These are phyloP conservation scores for Acanthamoeba healyi DNA, from an alignment of 208 protist genomes.

Conservation along the genomic window DNA sequence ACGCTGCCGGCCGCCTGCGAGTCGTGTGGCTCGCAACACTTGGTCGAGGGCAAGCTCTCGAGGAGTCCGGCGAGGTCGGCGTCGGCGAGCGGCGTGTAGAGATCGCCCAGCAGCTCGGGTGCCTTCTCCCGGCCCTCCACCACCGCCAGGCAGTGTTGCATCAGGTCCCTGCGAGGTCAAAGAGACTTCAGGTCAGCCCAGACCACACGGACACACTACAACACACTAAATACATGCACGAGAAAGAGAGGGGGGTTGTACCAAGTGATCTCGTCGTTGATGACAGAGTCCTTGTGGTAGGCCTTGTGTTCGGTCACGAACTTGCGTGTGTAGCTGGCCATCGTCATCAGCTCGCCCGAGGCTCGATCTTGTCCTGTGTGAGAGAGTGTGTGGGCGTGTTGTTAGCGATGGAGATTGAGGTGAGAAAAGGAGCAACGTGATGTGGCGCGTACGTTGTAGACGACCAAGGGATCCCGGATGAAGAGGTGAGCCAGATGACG, in stretches of 20 bases:
- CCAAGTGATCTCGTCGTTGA: slow-evolving; percentile 92
- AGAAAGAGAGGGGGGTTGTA: not conserved
- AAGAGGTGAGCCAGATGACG: slow-evolving; percentile 98
- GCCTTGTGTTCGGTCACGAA: slow-evolving; percentile 95
- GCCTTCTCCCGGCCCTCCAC: not conserved
- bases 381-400: slow-evolving; percentile 76
- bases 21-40: not conserved
- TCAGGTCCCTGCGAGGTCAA: slow-evolving; percentile 86
- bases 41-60: not conserved
- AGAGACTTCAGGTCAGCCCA: too few species aligned
- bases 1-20: not conserved
- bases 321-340: slow-evolving; percentile 95
- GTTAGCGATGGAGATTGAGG: not conserved
- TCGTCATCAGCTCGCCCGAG: slow-evolving; percentile 93
- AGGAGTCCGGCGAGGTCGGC: not conserved
- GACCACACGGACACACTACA: not conserved
- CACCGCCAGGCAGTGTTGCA: slow-evolving; percentile 77
- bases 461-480: slow-evolving; percentile 98
- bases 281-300: slow-evolving; percentile 96
- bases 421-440: not conserved
- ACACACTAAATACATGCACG: not conserved
- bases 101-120: slow-evolving; percentile 67
- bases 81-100: slow-evolving; percentile 7
- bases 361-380: slow-evolving; percentile 91
- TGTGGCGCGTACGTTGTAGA: slow-evolving; percentile 89